These are phyloP conservation scores for Xenoacremonium recifei DNA, from an alignment of 2,329 filamentous ascomycete genomes.

Conservation along the genomic window DNA sequence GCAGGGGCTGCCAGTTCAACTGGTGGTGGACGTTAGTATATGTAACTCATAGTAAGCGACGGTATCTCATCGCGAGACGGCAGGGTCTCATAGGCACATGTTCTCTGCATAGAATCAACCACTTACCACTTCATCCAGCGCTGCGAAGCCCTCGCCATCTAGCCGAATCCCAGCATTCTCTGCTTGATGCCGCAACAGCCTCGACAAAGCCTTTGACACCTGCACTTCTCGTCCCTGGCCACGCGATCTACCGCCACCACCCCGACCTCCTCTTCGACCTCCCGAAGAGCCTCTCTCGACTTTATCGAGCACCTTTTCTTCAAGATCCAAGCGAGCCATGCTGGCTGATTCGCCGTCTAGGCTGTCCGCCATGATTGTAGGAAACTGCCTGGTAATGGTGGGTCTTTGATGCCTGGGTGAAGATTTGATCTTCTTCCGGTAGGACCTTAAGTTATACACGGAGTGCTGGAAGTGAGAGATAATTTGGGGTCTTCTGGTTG, in stretches of 20 bases:
- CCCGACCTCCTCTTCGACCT: constrained; percentile 27
- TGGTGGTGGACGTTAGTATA: no score
- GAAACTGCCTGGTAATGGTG: no score
- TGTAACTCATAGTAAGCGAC: no score
- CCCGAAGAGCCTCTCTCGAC: constrained; percentile 19
- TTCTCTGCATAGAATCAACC: not conserved
- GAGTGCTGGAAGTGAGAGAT: no score
- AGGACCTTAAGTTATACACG: no score
- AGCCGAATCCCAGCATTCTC: constrained; percentile 54
- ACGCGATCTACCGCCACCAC: constrained; percentile 28
- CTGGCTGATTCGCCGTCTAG: constrained; percentile 5
- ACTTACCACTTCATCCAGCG: constrained; percentile 58
- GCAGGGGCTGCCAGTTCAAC: constrained; percentile 58
- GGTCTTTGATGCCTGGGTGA: no score
- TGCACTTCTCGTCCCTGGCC: constrained; percentile 42
- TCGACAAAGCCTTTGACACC: constrained; percentile 54
- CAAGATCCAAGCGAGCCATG: constrained; percentile 16
- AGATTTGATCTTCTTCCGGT: no score
- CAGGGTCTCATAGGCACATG: no score
- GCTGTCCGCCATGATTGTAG: constrained; percentile 21
- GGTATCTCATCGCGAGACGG: no score
- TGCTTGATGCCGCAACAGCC: constrained; percentile 56
- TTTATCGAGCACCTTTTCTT: constrained; percentile 18
- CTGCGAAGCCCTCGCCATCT: constrained; percentile 59
- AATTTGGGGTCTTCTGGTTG: no score